These are phyloP conservation scores for Sporothrix curviconia DNA, from an alignment of 2,329 filamentous ascomycete genomes.

Conservation along the genomic window DNA sequence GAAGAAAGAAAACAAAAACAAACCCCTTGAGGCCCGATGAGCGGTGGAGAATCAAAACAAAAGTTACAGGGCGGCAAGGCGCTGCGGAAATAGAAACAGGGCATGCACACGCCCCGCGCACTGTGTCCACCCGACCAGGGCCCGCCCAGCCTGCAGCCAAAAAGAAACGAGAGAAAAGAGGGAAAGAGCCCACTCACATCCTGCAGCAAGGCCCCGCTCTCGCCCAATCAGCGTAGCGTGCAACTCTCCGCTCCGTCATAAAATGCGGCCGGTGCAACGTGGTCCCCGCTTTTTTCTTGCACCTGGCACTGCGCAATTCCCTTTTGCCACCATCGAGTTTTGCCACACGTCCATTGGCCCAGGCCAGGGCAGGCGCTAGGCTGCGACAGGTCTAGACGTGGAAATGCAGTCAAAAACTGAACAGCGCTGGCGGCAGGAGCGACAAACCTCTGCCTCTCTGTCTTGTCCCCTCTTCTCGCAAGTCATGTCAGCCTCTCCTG, in stretches of 20 bases:
- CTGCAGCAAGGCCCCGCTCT: neutral
- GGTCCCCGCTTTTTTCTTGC: constrained; percentile 8
- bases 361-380: neutral
- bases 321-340: constrained; percentile 11
- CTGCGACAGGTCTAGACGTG: constrained; percentile 6
- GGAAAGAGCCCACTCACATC: neutral
- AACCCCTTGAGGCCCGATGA: neutral
- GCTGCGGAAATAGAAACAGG: constrained; percentile 7
- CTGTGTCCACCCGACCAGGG: constrained; percentile 7
- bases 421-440: neutral
- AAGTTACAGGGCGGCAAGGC: neutral
- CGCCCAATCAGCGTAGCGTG: constrained; percentile 5
- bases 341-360: constrained; percentile 7
- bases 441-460: neutral
- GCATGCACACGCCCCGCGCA: neutral
- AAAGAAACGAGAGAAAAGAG: neutral
- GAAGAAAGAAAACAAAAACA: constrained; percentile 12
- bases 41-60: constrained; percentile 11
- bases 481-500: too few relatives aligned
- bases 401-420: neutral
- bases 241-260: neutral
- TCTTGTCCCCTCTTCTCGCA: neutral
- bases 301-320: constrained; percentile 1
- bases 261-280: constrained; percentile 8
- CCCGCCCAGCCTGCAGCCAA: too few relatives aligned